Base-by-base conservation (phyloP, 148 eudicot genomes). In the Camellia sinensis region DNA sequence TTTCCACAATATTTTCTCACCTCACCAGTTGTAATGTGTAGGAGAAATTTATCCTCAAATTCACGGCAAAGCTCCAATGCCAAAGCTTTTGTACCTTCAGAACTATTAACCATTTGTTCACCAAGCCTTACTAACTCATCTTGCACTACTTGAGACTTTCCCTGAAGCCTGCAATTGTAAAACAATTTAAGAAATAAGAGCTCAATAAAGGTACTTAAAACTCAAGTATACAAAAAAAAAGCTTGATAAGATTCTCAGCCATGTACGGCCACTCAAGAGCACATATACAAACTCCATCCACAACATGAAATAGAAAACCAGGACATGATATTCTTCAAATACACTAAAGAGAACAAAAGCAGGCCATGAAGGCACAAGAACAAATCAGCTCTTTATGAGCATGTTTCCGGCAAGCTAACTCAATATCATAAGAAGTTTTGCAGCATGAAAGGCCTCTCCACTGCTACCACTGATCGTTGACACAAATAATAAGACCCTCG, bases 61-160 rank as follows among this genome's bases (percentile, higher is more conserved):
- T 96, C 99, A 72, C 99, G 98, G 88, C 99, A 96, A 84, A 96
- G 99, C 86, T 96, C 97, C 81, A 96, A 80, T 9, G 99, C 99
- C 86, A 96, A 86, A 77, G 99, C 99, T 86, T 90, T 92, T 44
- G 99, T 96, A 65, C 99, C 99, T 88, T 96, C 99, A 71, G 90
- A 48, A 79, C 98, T 96, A 79, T 84, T 82, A 78, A 96, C 99
- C 99, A 96, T 92, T 76, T 85, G 86, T 83, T 93, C 99, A 69
- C 99, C 99, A 87, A 96, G 94, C 87, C 90, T 92, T 78, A 93
- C 92, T 71, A 96, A 78, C 82, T 96, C 98, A 83, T 96, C 99
- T 86, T 96, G 98, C 81, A 96, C 87, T 65, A 91, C 79, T 85
- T 92, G 98, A 40, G 99, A 96, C 86, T 94, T 96, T 41, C 99